A percentile compares a stretch with the other conserved stretches of the same genome.
Conservation (phyloP, 2,329 filamentous ascomycete genomes). For the Fusarium sp. region DNA sequence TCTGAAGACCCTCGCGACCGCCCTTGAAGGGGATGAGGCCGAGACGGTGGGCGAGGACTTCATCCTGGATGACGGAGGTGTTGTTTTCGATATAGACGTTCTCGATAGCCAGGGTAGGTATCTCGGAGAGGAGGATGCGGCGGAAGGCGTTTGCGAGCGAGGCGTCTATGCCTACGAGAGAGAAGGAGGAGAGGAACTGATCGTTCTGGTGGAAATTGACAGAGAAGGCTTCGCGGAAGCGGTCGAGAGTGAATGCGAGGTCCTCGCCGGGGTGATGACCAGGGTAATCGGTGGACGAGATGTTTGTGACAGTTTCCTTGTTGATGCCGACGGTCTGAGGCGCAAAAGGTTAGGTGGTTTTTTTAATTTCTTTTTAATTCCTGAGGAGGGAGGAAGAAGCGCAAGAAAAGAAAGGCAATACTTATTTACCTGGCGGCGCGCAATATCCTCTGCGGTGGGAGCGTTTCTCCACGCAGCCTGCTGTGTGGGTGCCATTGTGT, state of each 20-base stretch:
- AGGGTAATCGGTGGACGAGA: slow-evolving; percentile 90
- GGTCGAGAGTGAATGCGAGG: slow-evolving; percentile 77
- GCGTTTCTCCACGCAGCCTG: slow-evolving; percentile 49
- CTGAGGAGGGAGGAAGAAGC: no score
- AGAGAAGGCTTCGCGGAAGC: slow-evolving; percentile 74
- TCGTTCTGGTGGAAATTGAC: slow-evolving; percentile 88
- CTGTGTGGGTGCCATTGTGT: slow-evolving; percentile 47
- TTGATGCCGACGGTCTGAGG: slow-evolving; percentile 83
- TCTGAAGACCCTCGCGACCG: slow-evolving; percentile 75
- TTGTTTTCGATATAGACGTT: slow-evolving; percentile 94
- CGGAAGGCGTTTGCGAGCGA: slow-evolving; percentile 97
- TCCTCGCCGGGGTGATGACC: slow-evolving; percentile 91
- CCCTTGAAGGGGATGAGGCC: slow-evolving; percentile 91
- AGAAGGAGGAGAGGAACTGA: slow-evolving; percentile 82
- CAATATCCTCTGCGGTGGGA: slow-evolving; percentile 65
- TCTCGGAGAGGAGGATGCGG: slow-evolving; percentile 92
- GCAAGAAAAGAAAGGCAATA: not conserved
- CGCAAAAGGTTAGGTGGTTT: slow-evolving; percentile 33
- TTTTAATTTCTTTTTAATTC: no score
- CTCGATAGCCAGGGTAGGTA: slow-evolving; percentile 94
- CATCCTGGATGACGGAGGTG: slow-evolving; percentile 97
- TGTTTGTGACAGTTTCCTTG: slow-evolving; percentile 88
- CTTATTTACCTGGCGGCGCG: slow-evolving; percentile 66
- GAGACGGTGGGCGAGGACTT: slow-evolving; percentile 89
- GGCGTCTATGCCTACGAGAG: slow-evolving; percentile 89